These are phyloP conservation scores for Stagonosporopsis tanaceti DNA, from an alignment of 2,329 filamentous ascomycete species.

Conservation along the genomic window DNA sequence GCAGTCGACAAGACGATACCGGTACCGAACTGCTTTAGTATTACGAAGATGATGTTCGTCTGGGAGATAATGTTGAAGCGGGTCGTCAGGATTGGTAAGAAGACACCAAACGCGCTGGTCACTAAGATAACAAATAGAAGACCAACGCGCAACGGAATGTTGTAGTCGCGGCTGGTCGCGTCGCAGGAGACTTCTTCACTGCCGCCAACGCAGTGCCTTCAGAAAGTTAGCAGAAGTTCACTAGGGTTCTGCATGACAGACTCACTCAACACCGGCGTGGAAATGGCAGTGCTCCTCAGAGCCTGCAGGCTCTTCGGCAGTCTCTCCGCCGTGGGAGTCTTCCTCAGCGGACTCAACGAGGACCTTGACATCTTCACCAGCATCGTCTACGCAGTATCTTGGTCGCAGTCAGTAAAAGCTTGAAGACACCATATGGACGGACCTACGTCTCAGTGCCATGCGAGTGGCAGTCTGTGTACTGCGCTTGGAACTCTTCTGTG, in stretches of 20 bases:
- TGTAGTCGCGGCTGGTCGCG: constrained; percentile 64
- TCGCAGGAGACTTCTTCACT: constrained; percentile 57
- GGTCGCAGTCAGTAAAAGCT: constrained; percentile 3
- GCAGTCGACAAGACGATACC: constrained; percentile 77
- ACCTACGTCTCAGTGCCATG: constrained; percentile 67
- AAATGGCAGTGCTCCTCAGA: constrained; percentile 66
- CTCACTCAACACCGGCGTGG: constrained; percentile 77
- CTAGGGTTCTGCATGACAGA: constrained; percentile 3
- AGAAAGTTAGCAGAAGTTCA: constrained; percentile 38
- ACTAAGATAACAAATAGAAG: constrained; percentile 75
- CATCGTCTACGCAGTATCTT: constrained; percentile 69
- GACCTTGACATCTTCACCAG: constrained; percentile 69
- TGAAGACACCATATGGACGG: not conserved
- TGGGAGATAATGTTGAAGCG: constrained; percentile 63
- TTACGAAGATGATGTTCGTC: constrained; percentile 62
- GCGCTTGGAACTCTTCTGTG: constrained; percentile 64
- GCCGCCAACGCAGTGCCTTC: constrained; percentile 66
- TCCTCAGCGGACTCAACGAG: constrained; percentile 49
- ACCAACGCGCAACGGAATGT: constrained; percentile 73
- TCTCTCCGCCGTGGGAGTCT: constrained; percentile 26
- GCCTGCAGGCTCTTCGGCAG: constrained; percentile 27
- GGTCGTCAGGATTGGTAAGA: constrained; percentile 70
- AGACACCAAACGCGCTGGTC: constrained; percentile 74
- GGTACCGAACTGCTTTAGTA: constrained; percentile 76
- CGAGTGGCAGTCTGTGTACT: constrained; percentile 71